Percentiles rank a stretch among this genome's conserved stretches.
phyloP scores from a whole-genome alignment of 2,329 filamentous ascomycete genomes.

The Botrytis tulipae region DNA sequence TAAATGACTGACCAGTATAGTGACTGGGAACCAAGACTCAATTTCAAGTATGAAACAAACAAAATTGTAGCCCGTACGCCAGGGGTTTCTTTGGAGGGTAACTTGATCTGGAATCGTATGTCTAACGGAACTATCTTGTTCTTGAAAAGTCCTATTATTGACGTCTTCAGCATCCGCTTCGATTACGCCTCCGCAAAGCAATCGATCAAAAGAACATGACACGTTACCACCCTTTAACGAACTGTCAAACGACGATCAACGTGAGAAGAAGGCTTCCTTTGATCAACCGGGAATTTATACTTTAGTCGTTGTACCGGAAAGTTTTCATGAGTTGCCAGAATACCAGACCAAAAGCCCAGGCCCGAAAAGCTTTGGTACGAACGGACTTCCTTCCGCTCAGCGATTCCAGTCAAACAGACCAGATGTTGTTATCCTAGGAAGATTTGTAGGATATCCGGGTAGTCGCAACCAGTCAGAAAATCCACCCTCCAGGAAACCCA shows the following conservation, averaged over 20 bases:
- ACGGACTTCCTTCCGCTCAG: background rate
- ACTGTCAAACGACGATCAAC: conserved; percentile 55
- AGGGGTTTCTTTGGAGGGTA: conserved; percentile 50
- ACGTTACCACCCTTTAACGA: conserved; percentile 52
- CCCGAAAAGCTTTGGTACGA: too few relatives aligned
- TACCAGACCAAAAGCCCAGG: conserved; percentile 41
- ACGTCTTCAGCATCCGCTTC: conserved; percentile 7
- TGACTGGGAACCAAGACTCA: conserved; percentile 56
- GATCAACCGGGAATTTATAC: conserved; percentile 53
- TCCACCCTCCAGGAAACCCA: background rate
- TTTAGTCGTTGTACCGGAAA: conserved; percentile 53
- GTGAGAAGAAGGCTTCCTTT: conserved; percentile 54
- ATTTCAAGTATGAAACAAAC: conserved; percentile 53
- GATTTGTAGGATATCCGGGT: background rate
- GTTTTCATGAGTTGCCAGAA: conserved; percentile 52
- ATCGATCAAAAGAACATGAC: conserved; percentile 39
- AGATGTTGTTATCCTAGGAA: background rate
- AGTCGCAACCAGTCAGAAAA: background rate
- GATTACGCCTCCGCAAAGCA: background rate
- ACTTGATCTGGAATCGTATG: conserved; percentile 56
- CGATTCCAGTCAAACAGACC: background rate
- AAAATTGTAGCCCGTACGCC: conserved; percentile 51
- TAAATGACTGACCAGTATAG: conserved; percentile 31
- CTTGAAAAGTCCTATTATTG: background rate
- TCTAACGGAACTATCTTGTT: background rate